Percentiles rank a stretch among this genome's conserved stretches.
Conservation (phyloP, 257 asterid species). For the Parsonsia alboflavescens region DNA sequence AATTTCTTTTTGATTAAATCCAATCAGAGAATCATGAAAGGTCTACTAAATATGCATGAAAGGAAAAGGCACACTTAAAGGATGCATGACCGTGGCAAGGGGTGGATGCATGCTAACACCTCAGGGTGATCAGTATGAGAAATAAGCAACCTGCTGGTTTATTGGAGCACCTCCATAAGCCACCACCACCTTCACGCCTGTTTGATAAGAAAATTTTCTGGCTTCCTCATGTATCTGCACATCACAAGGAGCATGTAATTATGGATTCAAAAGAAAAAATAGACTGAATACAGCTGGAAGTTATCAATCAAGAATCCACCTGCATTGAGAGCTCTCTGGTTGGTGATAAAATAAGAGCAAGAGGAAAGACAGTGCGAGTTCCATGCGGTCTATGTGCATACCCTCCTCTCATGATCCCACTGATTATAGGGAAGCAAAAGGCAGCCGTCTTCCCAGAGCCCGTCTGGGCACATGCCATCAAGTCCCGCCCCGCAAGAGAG, state of each 20-base stretch:
- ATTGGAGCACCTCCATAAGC: conserved; percentile 89
- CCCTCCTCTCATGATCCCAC: conserved; percentile 65
- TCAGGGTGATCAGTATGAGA: neutral
- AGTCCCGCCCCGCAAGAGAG: conserved; percentile 69
- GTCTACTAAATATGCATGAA: neutral
- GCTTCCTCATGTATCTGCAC: conserved; percentile 86
- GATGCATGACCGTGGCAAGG: neutral
- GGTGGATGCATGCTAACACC: neutral
- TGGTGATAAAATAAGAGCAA: conserved; percentile 81
- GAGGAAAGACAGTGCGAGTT: conserved; percentile 63
- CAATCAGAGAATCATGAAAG: neutral
- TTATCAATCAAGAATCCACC: conserved; percentile 33
- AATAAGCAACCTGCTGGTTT: conserved; percentile 52
- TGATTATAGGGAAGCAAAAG: conserved; percentile 80
- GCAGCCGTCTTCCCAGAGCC: conserved; percentile 95
- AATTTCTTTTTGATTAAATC: neutral
- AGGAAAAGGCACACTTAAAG: neutral
- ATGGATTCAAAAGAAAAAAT: neutral
- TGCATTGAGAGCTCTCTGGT: conserved; percentile 86
- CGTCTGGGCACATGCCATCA: conserved; percentile 95
- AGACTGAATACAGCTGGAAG: neutral
- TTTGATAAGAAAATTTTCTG: conserved; percentile 70
- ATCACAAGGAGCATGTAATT: conserved; percentile 14
- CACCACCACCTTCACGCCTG: conserved; percentile 83
- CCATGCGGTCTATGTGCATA: conserved; percentile 65